Base-by-base conservation (phyloP, 2,329 filamentous ascomycete genomes). In the Penicillium decumbens region DNA sequence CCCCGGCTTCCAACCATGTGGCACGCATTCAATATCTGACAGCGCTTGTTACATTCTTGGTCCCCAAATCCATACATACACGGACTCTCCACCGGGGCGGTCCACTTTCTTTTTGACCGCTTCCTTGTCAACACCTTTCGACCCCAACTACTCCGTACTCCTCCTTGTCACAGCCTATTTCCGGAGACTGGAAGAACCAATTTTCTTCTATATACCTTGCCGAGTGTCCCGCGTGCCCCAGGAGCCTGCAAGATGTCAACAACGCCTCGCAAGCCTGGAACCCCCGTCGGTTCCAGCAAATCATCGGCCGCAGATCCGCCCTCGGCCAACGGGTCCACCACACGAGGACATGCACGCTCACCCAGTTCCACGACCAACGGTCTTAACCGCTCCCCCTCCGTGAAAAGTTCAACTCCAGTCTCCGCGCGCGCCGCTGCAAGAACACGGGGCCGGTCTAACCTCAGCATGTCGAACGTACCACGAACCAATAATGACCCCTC, bases 381-480 rank as follows among this genome's bases (percentile, higher is more conserved):
- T 43, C 71, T 77, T n/a, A 74, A 77, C 47, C 79, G 85, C 53
- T 83, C 80, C 41, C 80, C 84, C 54, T 89, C 88, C 12, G 75
- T 82, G 53, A 82, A 87, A 62, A 63, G 65, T 15, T 71, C 71
- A 2, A 60, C 63, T 10, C 68, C 85, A 28, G 80, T 89, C 20
- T 89, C 88, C 53, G 87, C 87, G 52, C 84, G 88, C 61, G 84
- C 84, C 45, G 83, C 85, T 46, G 82, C 82, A 45, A 77, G 82
- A 58, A 81, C 86, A 58, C 80, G 77, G 7, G 66, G 64, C 41
- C 65, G 71, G 28, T 73, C 70, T 41, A 71, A 70, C 44, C 64
- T 74, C 39, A 74, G 70, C 62, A 70, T 69, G 61, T 73, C 68
- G 30, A 72, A 65, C 49, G 66, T 73, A 24, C 68, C 76, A 54